Evolutionary conservation across 176 grass and related monocot species (phyloP).

Genomic region (Miscanthus lutarioriparius): DNA sequence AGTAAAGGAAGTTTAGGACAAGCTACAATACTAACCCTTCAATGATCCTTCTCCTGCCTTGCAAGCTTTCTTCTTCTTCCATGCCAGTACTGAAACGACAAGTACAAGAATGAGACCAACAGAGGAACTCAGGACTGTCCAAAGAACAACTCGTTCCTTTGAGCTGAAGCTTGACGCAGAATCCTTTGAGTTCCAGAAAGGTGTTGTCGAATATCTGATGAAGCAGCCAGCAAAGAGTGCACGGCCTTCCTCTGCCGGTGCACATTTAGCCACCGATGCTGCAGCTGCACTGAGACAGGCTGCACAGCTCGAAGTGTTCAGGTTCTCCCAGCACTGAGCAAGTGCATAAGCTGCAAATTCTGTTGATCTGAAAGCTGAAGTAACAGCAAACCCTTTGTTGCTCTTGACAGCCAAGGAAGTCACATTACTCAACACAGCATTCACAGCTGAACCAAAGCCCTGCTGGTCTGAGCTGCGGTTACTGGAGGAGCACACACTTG

Average conservation of each 20-base stretch:
- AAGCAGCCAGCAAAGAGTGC: conserved; percentile 59
- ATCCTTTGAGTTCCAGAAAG: conserved; percentile 50
- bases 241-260: conserved; percentile 46
- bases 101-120: background rate
- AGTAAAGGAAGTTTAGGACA: background rate
- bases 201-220: conserved; percentile 49
- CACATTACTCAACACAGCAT: conserved; percentile 37
- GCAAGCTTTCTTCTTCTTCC: conserved; percentile 10
- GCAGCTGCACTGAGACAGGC: conserved; percentile 46
- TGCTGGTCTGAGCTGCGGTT: conserved; percentile 9
- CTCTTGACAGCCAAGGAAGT: conserved; percentile 34
- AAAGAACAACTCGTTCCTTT: conserved; percentile 7
- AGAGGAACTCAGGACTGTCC: background rate
- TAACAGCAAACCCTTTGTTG: conserved; percentile 30
- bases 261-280: conserved; percentile 38
- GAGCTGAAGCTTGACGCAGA: conserved; percentile 13
- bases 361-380: background rate
- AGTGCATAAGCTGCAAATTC: conserved; percentile 43
- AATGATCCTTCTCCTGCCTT: background rate
- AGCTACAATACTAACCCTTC: conserved; percentile 18
- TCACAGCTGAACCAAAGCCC: conserved; percentile 24
- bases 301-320: conserved; percentile 49
- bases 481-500: conserved; percentile 37
- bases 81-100: background rate
- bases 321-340: conserved; percentile 64